Base-by-base conservation (phyloP, 306 rosid genomes). In the Dryas octopetala region DNA sequence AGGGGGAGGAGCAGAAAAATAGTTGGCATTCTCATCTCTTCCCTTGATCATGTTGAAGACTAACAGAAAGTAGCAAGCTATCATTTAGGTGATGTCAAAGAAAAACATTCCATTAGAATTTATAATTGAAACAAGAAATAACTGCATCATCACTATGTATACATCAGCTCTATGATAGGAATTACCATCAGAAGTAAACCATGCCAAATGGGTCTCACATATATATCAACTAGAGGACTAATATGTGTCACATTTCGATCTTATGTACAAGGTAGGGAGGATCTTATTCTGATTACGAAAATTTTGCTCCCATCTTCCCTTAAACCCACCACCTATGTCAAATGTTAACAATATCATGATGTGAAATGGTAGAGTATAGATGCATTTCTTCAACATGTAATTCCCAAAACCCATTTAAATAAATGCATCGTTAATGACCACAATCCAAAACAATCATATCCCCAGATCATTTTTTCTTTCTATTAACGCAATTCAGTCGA, bases 1-100 rank as follows among this genome's bases (percentile, higher is more conserved):
- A 41, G 41, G 38, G n/a, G 62, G 16, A 59, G 10, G 43, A 71
- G 50, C 1, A 7, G 9, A 5, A 19, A 41, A 57, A 53, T 16
- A 40, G n/a, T 38, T 53, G 46, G 38, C 50, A 40, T 41, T 55
- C 17, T 57, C 66, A 58, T 57, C 3, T 45, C 66, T 13, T 71
- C 54, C 45, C 11, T 15, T 4, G 15, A 9, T 58, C 76, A 73
- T 73, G 58, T 46, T 49, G 28, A 73, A 60, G 10, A 15, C 76
- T 47, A 26, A 1, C 5, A 73, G 38, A 1, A 60, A 28, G 68
- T 49, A 73, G 76, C 32, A 59, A 9, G 7, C 45, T 46, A 71
- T 23, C 54, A 54, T 48, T 38, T 43, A 12, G 16, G 60, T 14
- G 14, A 55, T n/a, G 45, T 17, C 6, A 46, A 7, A 9, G n/a